These are phyloP conservation scores for Viola odorata DNA, from an alignment of 345 rosid species.

Conservation along the genomic window DNA sequence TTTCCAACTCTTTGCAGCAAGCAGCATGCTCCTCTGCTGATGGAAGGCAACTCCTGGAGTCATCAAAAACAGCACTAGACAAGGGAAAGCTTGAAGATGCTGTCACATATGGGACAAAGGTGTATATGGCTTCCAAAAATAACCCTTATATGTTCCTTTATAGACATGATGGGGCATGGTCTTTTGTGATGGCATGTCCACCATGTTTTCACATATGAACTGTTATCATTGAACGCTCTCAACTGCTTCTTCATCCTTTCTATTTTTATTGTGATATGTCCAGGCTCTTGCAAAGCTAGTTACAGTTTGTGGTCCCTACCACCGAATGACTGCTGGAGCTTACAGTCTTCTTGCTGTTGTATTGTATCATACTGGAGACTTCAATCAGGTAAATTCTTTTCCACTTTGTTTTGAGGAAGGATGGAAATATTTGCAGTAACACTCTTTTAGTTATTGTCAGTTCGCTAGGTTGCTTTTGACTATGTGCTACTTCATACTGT, in stretches of 20 bases:
- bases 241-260: conserved; percentile 1
- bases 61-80: conserved; percentile 96
- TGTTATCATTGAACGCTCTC: conserved; percentile 3
- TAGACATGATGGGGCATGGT: conserved; percentile 7
- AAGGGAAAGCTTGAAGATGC: conserved; percentile 99
- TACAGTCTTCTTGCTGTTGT: conserved; percentile 99
- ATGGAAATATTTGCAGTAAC: neutral
- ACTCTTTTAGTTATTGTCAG: conserved; percentile 3
- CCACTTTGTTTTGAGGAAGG: conserved; percentile 8
- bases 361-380: conserved; percentile 96
- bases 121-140: conserved; percentile 18
- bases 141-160: conserved; percentile 9
- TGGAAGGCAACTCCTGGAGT: conserved; percentile 97
- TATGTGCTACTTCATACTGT: neutral
- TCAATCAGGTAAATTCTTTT: conserved; percentile 73
- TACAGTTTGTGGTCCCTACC: conserved; percentile 96
- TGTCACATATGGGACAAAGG: conserved; percentile 93
- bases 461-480: conserved; percentile 4
- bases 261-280: conserved; percentile 1
- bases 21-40: conserved; percentile 99
- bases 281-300: conserved; percentile 98
- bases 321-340: conserved; percentile 99
- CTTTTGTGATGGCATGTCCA: neutral
- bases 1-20: conserved; percentile 61
- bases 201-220: neutral